These are phyloP conservation scores for Rhodamnia rubescens DNA, from an alignment of 345 rosid genomes.

Conservation along the genomic window DNA sequence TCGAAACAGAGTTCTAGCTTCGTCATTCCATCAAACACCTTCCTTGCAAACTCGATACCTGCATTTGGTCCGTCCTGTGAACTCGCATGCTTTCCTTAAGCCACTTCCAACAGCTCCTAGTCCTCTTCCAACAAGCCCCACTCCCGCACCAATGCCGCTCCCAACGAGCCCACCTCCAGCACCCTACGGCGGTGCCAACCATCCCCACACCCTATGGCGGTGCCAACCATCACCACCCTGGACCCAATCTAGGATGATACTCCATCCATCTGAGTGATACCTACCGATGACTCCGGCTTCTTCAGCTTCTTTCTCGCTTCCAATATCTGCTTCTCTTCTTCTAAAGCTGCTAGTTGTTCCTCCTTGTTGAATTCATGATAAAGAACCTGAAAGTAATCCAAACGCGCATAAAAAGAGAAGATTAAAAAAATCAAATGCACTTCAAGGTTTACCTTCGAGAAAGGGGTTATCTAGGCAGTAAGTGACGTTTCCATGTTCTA, in stretches of 20 bases:
- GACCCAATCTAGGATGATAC: constrained; percentile 42
- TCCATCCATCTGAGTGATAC: constrained; percentile 61
- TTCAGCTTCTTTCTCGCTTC: constrained; percentile 69
- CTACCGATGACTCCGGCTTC: constrained; percentile 88
- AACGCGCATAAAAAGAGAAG: neutral
- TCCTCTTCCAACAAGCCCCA: constrained; percentile 36
- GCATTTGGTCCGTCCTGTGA: constrained; percentile 45
- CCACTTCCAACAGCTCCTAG: constrained; percentile 73
- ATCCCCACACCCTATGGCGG: constrained; percentile 24
- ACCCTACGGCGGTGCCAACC: neutral
- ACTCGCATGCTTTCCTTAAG: constrained; percentile 67
- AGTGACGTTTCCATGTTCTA: neutral
- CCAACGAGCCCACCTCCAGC: constrained; percentile 64
- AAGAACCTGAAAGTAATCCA: constrained; percentile 21
- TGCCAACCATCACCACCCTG: constrained; percentile 61
- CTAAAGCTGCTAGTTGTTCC: constrained; percentile 72
- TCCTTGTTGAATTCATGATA: constrained; percentile 66
- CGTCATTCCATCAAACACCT: too few relatives aligned
- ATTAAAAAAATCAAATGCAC: neutral
- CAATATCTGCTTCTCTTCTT: constrained; percentile 74
- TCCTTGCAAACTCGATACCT: too few relatives aligned
- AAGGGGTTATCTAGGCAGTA: neutral
- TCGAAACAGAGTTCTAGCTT: too few relatives aligned
- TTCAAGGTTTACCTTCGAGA: neutral
- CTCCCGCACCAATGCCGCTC: constrained; percentile 21